Evolutionary conservation across 73 alveolate species (phyloP).

Genomic region (Durusdinium trenchii): DNA sequence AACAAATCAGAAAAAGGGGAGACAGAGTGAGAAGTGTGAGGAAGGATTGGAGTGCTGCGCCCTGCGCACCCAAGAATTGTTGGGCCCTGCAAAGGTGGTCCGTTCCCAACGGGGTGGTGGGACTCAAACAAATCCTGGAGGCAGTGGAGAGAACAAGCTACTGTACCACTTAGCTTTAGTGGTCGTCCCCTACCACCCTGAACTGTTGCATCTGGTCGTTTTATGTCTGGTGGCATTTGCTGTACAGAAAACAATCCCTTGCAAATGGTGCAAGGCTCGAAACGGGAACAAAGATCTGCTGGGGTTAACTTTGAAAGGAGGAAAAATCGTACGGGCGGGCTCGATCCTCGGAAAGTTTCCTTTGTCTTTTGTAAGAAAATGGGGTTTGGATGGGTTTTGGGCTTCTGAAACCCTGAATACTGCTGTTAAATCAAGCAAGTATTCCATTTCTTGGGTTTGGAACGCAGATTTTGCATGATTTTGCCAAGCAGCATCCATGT

Average conservation of each 20-base stretch:
- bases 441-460: not conserved
- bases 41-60: too few relatives aligned
- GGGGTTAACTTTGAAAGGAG: not conserved
- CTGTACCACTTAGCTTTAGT: not conserved
- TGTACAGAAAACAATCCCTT: too few relatives aligned
- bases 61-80: too few relatives aligned
- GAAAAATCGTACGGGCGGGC: too few relatives aligned
- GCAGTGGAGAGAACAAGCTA: not conserved
- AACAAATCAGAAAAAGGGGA: not conserved
- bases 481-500: constrained; percentile 23
- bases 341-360: too few relatives aligned
- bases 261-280: not conserved
- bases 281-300: not conserved
- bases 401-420: not conserved
- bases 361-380: not conserved
- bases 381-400: not conserved
- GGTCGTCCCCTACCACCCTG: not conserved
- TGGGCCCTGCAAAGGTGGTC: not conserved
- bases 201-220: too few relatives aligned
- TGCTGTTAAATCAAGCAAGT: not conserved
- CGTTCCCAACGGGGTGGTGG: not conserved
- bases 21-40: not conserved
- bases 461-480: not conserved
- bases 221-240: too few relatives aligned
- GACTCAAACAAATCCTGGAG: not conserved